Evolutionary conservation across 192 early-diverging fungal species (phyloP), one percentile per base, ranked within the genome.

Genomic region (Chytriomyces sp.): DNA sequence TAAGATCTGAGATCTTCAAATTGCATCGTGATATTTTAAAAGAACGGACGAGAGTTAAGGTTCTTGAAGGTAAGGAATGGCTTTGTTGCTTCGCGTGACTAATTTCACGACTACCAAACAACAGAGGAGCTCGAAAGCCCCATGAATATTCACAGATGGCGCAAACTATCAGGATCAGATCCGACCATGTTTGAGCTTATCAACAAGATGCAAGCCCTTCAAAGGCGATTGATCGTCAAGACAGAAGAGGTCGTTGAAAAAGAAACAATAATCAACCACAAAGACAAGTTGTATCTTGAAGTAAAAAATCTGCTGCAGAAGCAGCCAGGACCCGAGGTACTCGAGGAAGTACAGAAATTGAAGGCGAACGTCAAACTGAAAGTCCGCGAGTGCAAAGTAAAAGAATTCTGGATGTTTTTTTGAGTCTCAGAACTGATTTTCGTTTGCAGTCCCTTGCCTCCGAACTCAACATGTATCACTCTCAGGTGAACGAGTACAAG

Each of bases 401-500:
- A 40, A 4, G 3, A 55, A 19, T 12, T n/a, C n/a, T n/a, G n/a
- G 30, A 14, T 33, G 19, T 73, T n/a, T 10, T 69, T 33, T n/a
- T 58, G 52, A 39, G 33, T 17, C 0, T 79, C 39, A 33, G 7
- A 34, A 44, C 41, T 31, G 8, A 44, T 26, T 31, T 40, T 25
- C 14, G 14, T 54, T 1, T 3, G 3, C 60, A 88, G 82, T 76
- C 87, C 2, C 78, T 88, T 26, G 87, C 87, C 12, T 83, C 83
- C n/a, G 87, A 88, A 53, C 80, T 88, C 14, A 88, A 86, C 75
- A 88, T 87, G 87, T 87, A 87, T 56, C 85, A 86, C 54, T 85
- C 87, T n/a, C 87, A 88, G 81, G 78, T 82, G 6, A 85, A 84
- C 68, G 87, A 88, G 61, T 85, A 84, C 79, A 87, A 86, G 63